Evolutionary conservation across 2,329 filamentous ascomycete species (phyloP), one percentile per base, ranked within the genome.

Genomic region (Lasiodiplodia gonubiensis): DNA sequence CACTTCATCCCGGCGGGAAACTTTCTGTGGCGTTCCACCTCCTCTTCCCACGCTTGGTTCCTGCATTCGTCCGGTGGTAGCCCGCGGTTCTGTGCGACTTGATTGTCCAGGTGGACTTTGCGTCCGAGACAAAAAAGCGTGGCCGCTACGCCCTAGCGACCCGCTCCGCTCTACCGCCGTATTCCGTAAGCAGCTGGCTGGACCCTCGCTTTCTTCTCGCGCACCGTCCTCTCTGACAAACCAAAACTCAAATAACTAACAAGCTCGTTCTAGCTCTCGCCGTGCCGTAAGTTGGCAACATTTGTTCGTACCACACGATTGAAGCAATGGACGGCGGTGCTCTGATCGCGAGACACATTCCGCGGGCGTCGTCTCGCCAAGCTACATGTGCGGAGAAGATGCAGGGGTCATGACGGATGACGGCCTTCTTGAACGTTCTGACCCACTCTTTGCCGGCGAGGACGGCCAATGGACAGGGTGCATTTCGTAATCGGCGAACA

Each of bases 121-220:
- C 21, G 54, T 35, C 54, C 42, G 54, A 59, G 54, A 59, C 54
- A 59, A 8, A 10, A 21, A 12, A 23, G 52, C 52, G 52, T 33
- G 53, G 30, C 11, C 53, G 33, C 52, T n/a, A 18, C 10, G 27
- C 33, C 33, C 54, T n/a, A 39, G 54, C 16, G 25, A 16, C 11
- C 16, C 25, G 39, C 21, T 12, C 23, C 21, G 35, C 54, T 23
- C 27, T 30, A 21, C 49, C 25, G 25, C 21, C 35, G 54, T 35
- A 18, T 23, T 27, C 35, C 35, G 54, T 59, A 42, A 59, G 54
- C 54, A 46, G 54, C 21, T 59, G 54, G 54, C 54, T 30, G 54
- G 54, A 59, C 54, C 27, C n/a, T 59, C 33, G 10, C 18, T 46
- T n/a, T 51, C 48, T 21, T 21, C 23, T 52, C 10, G 39, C 39